A percentile compares a stretch with the other conserved stretches of the same genome.
Conservation (phyloP, 2,329 filamentous ascomycete genomes). For the Aspergillus felis region DNA sequence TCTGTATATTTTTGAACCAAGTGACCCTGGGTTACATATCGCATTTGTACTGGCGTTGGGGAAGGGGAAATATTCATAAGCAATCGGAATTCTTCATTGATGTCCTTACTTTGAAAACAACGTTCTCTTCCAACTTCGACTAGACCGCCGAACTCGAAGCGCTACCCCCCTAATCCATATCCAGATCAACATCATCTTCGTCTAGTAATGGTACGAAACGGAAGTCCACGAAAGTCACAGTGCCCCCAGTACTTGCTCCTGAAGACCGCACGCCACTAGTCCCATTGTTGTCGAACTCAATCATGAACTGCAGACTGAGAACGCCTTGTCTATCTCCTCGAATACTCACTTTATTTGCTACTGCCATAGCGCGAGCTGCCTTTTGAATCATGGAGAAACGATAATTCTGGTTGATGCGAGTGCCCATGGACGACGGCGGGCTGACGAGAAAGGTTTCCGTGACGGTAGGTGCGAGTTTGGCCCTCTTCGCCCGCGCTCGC, state of each 20-base stretch:
- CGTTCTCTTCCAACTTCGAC: background rate
- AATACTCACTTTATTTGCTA: constrained; percentile 88
- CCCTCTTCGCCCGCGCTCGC: constrained; percentile 27
- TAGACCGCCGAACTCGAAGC: background rate
- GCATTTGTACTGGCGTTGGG: background rate
- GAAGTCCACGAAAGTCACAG: constrained; percentile 46
- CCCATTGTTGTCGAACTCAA: constrained; percentile 68
- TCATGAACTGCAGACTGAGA: constrained; percentile 91
- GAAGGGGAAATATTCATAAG: background rate
- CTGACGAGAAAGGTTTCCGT: constrained; percentile 52
- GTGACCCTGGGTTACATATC: background rate
- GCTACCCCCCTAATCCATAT: background rate
- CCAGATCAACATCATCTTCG: constrained; percentile 27
- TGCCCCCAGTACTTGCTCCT: constrained; percentile 20
- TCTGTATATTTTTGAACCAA: background rate
- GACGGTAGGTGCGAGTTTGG: constrained; percentile 40
- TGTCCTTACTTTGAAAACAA: background rate
- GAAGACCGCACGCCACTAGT: constrained; percentile 17
- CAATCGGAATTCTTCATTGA: background rate
- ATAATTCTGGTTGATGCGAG: constrained; percentile 72
- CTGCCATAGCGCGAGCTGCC: constrained; percentile 85
- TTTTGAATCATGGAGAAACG: constrained; percentile 83
- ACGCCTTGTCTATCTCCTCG: constrained; percentile 85
- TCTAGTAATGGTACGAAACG: constrained; percentile 45
- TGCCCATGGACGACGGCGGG: constrained; percentile 53